Evolutionary conservation across 768 basidiomycete genomes (phyloP), one percentile per base, ranked within the genome.

Genomic region (Mrakia gelida): DNA sequence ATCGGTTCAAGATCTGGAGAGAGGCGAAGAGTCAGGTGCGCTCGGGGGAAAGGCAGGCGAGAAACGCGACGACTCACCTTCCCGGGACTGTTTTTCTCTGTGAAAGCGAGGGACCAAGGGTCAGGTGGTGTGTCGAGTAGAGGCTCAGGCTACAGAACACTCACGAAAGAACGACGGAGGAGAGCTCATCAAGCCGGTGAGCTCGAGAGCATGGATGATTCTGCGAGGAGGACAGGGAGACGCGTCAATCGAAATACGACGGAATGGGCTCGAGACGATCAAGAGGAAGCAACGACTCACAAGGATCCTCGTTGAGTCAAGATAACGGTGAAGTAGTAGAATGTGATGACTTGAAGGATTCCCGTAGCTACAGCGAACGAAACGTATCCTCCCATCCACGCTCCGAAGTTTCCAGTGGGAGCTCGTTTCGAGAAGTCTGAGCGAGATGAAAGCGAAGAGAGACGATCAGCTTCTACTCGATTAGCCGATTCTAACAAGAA

Each of bases 1-100:
- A 78, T 13, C 77, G 77, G 38, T 78, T 78, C 26, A 78, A 70
- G 38, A 78, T 45, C 45, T 73, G 49, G 0, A 52, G 15, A 21
- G 49, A 13, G 21, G 49, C 1, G n/a, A 38, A 16, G 49, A 52
- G 49, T 52, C 49, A 52, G 49, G 16, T 16, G 49, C 49, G 49
- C 2, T n/a, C n/a, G n/a, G 16, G 49, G 18, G 21, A 16, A 18
- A 5, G 18, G 15, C 15, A 7, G 49, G 18, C 9, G 15, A 52
- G 16, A 13, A 52, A 52, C 1, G 49, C 9, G 16, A 21, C 38
- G 38, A 52, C 45, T 49, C 7, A 52, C 49, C 49, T 52, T 52
- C 7, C 49, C 49, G 1, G 49, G 49, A 52, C 49, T 52, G 49
- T 52, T 52, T 21, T 52, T 52, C 49, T 52, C 49, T 52, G 15